Conservation (phyloP, 805 yeast genomes). For the Ogataea methanolica region DNA sequence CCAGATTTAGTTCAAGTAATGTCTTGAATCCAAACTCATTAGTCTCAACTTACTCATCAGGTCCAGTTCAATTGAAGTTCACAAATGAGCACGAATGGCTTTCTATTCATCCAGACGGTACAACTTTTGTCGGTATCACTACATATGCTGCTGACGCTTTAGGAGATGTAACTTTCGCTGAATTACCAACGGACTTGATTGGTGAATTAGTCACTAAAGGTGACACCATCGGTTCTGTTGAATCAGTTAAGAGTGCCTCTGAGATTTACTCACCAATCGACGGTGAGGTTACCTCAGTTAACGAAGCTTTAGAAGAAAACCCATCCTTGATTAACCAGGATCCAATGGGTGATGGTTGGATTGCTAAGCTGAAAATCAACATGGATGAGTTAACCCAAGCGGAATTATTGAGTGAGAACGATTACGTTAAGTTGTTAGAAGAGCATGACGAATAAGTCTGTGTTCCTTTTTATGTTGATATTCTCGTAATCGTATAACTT, state of each 20-base stretch:
- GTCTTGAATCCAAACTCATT: conserved; percentile 28
- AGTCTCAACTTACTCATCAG: conserved; percentile 29
- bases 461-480: conserved; percentile 1
- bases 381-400: conserved; percentile 29
- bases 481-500: not conserved
- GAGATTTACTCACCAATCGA: conserved; percentile 87
- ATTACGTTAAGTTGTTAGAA: conserved; percentile 53
- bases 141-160: conserved; percentile 92
- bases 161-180: conserved; percentile 95
- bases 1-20: conserved; percentile 23
- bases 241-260: conserved; percentile 89
- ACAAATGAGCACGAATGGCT: conserved; percentile 96
- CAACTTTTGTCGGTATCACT: conserved; percentile 86
- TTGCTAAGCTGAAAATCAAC: conserved; percentile 64
- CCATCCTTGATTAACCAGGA: conserved; percentile 82
- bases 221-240: conserved; percentile 88
- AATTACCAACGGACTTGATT: conserved; percentile 55
- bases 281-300: conserved; percentile 72
- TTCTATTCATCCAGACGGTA: conserved; percentile 76
- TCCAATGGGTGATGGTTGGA: conserved; percentile 94
- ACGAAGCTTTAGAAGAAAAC: conserved; percentile 55
- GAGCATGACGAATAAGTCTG: conserved; percentile 37
- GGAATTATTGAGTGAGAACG: conserved; percentile 49
- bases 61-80: conserved; percentile 54
- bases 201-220: conserved; percentile 49